These are phyloP conservation scores for Coniochaeta prunicola DNA, from an alignment of 2,329 filamentous ascomycete species.

Conservation along the genomic window DNA sequence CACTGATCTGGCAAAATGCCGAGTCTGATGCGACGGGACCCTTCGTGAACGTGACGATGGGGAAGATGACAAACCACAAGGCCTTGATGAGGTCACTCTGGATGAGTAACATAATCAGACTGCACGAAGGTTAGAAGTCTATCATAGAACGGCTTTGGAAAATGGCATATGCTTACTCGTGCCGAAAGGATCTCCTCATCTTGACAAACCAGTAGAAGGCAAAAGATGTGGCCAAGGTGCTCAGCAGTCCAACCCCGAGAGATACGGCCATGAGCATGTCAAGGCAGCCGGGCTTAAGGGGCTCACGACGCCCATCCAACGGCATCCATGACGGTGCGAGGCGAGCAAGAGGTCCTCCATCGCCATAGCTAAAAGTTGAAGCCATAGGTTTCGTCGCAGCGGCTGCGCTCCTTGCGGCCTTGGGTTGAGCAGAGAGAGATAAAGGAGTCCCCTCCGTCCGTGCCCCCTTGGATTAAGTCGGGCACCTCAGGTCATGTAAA, in stretches of 20 bases:
- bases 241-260: slow-evolving; percentile 39
- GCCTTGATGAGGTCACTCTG: slow-evolving; percentile 66
- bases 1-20: slow-evolving; percentile 58
- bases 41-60: slow-evolving; percentile 47
- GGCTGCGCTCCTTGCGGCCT: background rate
- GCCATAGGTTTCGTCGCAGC: background rate
- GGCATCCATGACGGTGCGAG: background rate
- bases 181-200: slow-evolving; percentile 68
- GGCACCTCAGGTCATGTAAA: background rate
- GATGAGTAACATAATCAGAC: slow-evolving; percentile 68
- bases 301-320: background rate
- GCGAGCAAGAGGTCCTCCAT: background rate
- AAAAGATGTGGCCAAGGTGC: slow-evolving; percentile 46
- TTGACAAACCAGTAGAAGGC: slow-evolving; percentile 66
- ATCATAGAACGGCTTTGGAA: background rate
- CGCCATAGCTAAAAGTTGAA: background rate
- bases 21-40: slow-evolving; percentile 44
- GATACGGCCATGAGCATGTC: slow-evolving; percentile 11
- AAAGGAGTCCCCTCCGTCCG: background rate
- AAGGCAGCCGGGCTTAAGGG: background rate
- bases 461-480: background rate
- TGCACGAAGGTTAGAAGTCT: slow-evolving; percentile 26
- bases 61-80: slow-evolving; percentile 60
- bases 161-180: slow-evolving; percentile 45
- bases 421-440: background rate